A percentile compares a stretch with the other conserved stretches of the same genome.
phyloP scores from a whole-genome alignment of 1,284 basidiomycete species.

The Leccinum solheimii region DNA sequence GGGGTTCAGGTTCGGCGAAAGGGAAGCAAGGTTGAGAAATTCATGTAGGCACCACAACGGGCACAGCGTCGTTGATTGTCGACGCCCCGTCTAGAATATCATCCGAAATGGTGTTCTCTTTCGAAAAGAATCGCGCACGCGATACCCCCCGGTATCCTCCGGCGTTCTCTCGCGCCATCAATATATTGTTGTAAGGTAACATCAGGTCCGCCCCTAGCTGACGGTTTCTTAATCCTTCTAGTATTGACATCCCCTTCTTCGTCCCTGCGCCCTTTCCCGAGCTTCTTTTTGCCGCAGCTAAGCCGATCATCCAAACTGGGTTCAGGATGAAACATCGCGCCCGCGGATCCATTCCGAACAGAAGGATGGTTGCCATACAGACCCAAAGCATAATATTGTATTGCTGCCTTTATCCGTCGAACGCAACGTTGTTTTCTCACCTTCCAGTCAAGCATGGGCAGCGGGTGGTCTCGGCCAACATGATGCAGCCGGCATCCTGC shows the following conservation, averaged over 20 bases:
- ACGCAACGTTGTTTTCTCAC: slow-evolving; percentile 22
- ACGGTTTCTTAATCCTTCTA: slow-evolving; percentile 15
- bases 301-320: slow-evolving; percentile 25
- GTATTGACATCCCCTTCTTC: slow-evolving; percentile 11
- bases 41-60: not conserved
- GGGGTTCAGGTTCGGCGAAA: slow-evolving; percentile 7
- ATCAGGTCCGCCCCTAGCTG: slow-evolving; percentile 2
- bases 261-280: slow-evolving; percentile 16
- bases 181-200: slow-evolving; percentile 9
- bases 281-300: slow-evolving; percentile 24
- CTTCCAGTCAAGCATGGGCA: slow-evolving; percentile 23
- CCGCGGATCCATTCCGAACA: slow-evolving; percentile 27
- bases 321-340: slow-evolving; percentile 23
- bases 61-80: slow-evolving; percentile 1
- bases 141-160: slow-evolving; percentile 20
- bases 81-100: slow-evolving; percentile 7
- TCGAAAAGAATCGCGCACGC: slow-evolving; percentile 6
- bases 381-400: slow-evolving; percentile 7
- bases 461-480: slow-evolving; percentile 16
- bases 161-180: slow-evolving; percentile 17
- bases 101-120: not conserved
- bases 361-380: slow-evolving; percentile 23
- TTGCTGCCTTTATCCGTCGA: slow-evolving; percentile 16
- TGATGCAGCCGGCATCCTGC: slow-evolving; percentile 15
- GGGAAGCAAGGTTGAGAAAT: slow-evolving; percentile 2